Evolutionary conservation across 441 rosid species (phyloP), one percentile per base, ranked within the genome.

Genomic region (Kokia cookei): DNA sequence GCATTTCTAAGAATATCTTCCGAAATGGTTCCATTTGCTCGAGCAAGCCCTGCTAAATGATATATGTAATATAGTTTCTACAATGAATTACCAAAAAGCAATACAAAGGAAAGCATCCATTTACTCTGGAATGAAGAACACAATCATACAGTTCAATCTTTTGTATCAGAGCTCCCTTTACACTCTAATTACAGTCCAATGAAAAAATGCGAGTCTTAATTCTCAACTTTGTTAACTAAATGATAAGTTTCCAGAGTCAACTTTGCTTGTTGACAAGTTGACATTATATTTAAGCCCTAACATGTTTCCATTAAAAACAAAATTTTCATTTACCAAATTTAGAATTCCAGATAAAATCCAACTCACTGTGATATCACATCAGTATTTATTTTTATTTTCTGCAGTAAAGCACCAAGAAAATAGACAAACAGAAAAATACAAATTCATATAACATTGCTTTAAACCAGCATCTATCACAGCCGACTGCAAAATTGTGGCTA

Each of bases 1-100:
- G 99, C 93, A 78, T 85, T 80, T 63, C 83, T 89, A 8, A 94
- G 80, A 53, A 80, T 78, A 75, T 90, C 98, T 79, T 94, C 96
- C 37, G 97, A 85, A 63, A 94, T 81, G 12, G 75, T 73, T 73
- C 88, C 92, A 37, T 75, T 82, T 68, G 90, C 96, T 69, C 75
- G 84, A 73, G 91, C 89, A 76, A 82, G 69, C 79, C 87, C 97
- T 94, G 82, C 42, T 80, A 67, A 80, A 40, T 2, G 45, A 76
- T 64, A 75, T 64, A 72, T 72, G 75, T 29, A 62, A 78, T 42
- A 76, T 73, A 24, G 40, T 71, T 58, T 12, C 48, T 12, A 57
- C 68, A 75, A 24, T 47, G 54, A 70, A 80, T 76, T 47, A 17
- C 63, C 22, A 54, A 51, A 69, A 57, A 2, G 69, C 76, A 53